phyloP scores from a whole-genome alignment of 1,139 yeast genomes.

The Yamadazyma sp. region DNA sequence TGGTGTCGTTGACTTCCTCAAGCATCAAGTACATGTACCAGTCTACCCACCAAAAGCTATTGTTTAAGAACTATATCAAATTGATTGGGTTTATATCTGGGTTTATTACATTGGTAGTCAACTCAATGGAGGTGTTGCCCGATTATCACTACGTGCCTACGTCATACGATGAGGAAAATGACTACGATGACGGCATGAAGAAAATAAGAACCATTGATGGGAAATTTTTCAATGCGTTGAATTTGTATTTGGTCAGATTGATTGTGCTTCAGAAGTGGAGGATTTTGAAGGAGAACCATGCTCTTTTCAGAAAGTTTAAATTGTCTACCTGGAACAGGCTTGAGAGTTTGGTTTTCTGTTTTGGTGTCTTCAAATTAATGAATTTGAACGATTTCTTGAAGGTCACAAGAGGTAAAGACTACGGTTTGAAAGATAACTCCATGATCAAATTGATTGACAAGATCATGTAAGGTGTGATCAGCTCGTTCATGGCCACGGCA shows the following conservation, averaged over 20 bases:
- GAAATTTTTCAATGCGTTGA: slow-evolving; percentile 28
- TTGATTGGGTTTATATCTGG: slow-evolving; percentile 38
- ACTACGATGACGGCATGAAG: slow-evolving; percentile 11
- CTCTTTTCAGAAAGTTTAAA: slow-evolving; percentile 26
- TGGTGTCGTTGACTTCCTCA: slow-evolving; percentile 38
- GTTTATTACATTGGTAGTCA: slow-evolving; percentile 27
- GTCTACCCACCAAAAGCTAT: slow-evolving; percentile 24
- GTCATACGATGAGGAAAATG: slow-evolving; percentile 15
- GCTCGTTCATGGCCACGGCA: too few relatives aligned
- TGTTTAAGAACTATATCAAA: slow-evolving; percentile 37
- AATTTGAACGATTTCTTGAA: slow-evolving; percentile 36
- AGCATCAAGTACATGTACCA: slow-evolving; percentile 21
- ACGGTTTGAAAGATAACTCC: slow-evolving; percentile 17
- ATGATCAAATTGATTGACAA: slow-evolving; percentile 21
- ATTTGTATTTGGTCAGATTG: slow-evolving; percentile 35
- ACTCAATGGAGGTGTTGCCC: slow-evolving; percentile 27
- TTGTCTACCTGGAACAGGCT: slow-evolving; percentile 32
- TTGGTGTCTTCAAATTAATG: slow-evolving; percentile 42
- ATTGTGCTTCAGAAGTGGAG: slow-evolving; percentile 46
- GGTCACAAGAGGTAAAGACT: slow-evolving; percentile 18
- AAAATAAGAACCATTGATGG: slow-evolving; percentile 26
- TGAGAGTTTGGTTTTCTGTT: slow-evolving; percentile 39
- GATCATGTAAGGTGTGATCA: slow-evolving; percentile 18
- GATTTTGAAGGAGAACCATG: slow-evolving; percentile 40
- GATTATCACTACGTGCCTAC: slow-evolving; percentile 22